These are phyloP conservation scores for Amanita brunnescens DNA, from an alignment of 768 basidiomycete species.

Conservation along the genomic window DNA sequence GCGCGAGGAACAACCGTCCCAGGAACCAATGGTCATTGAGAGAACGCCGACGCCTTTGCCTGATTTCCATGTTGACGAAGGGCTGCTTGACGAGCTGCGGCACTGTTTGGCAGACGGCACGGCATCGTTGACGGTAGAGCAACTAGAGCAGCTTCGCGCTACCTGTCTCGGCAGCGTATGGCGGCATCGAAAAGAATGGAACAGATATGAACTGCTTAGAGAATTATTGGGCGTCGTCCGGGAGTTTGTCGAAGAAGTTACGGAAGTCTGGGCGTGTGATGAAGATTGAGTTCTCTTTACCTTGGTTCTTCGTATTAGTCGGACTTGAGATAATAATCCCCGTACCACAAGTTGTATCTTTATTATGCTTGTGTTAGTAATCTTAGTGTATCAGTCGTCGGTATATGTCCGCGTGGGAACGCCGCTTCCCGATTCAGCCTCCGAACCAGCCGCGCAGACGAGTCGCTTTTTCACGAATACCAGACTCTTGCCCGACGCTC, in stretches of 20 bases:
- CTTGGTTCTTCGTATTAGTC: no score
- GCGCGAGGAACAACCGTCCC: not conserved
- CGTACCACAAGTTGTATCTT: conserved; percentile 5
- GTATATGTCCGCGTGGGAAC: not conserved
- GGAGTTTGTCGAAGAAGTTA: conserved; percentile 64
- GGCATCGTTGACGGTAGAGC: conserved; percentile 61
- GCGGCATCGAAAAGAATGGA: conserved; percentile 77
- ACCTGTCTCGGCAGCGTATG: conserved; percentile 75
- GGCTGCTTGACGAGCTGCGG: conserved; percentile 39
- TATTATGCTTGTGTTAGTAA: conserved; percentile 3
- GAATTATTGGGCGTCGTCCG: conserved; percentile 50
- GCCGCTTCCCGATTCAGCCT: no score
- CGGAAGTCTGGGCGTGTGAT: conserved; percentile 5
- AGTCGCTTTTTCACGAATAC: conserved; percentile 4
- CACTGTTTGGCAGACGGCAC: conserved; percentile 47
- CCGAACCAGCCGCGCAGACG: no score
- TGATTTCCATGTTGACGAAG: conserved; percentile 61
- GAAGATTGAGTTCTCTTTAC: not conserved
- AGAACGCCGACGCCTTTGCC: conserved; percentile 65
- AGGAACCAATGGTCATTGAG: conserved; percentile 41
- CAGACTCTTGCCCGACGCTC: conserved; percentile 4
- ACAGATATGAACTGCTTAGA: conserved; percentile 55
- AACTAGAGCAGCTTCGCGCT: conserved; percentile 91
- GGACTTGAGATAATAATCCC: no score
- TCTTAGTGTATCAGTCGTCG: not conserved